phyloP scores from a whole-genome alignment of 495 filamentous ascomycete genomes.

The Podospora anserina region DNA sequence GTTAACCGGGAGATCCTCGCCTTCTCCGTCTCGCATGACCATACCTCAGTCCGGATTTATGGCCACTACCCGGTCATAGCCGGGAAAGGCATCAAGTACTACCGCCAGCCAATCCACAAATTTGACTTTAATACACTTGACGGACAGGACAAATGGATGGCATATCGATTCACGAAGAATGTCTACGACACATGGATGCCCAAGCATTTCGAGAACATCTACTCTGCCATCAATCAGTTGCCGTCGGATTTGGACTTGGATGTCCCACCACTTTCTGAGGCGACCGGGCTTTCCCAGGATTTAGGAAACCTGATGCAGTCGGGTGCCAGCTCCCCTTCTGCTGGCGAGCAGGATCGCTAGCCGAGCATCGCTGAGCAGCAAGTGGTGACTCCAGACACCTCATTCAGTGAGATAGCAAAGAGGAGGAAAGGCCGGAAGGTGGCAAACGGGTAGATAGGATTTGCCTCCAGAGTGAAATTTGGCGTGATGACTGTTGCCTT shows the following conservation, averaged over 20 bases:
- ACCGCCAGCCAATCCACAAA: conserved; percentile 14
- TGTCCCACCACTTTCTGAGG: conserved; percentile 16
- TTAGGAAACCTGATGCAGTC: conserved; percentile 14
- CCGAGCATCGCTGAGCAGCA: conserved; percentile 16
- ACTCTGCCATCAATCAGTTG: conserved; percentile 42
- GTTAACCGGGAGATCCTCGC: conserved; percentile 41
- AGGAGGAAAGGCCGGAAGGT: no score
- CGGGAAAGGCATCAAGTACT: conserved; percentile 17
- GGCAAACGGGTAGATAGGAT: no score
- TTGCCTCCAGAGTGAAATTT: no score
- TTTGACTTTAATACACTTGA: conserved; percentile 14
- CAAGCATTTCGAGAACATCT: conserved; percentile 39
- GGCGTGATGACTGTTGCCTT: no score
- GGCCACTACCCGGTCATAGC: conserved; percentile 34
- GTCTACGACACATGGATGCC: conserved; percentile 27
- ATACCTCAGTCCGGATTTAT: conserved; percentile 37
- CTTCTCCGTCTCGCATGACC: conserved; percentile 50
- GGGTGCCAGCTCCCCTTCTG: conserved; percentile 1
- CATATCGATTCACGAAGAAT: conserved; percentile 27
- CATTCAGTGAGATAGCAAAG: no score
- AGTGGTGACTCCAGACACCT: not conserved
- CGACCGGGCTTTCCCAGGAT: conserved; percentile 20
- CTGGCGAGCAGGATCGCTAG: conserved; percentile 10
- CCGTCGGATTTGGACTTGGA: conserved; percentile 33
- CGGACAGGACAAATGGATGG: conserved; percentile 23